Percentiles rank a stretch among this genome's conserved stretches.
These are phyloP conservation scores for Raffaelea arxii DNA, from an alignment of 2,329 filamentous ascomycete genomes.

Conservation along the genomic window DNA sequence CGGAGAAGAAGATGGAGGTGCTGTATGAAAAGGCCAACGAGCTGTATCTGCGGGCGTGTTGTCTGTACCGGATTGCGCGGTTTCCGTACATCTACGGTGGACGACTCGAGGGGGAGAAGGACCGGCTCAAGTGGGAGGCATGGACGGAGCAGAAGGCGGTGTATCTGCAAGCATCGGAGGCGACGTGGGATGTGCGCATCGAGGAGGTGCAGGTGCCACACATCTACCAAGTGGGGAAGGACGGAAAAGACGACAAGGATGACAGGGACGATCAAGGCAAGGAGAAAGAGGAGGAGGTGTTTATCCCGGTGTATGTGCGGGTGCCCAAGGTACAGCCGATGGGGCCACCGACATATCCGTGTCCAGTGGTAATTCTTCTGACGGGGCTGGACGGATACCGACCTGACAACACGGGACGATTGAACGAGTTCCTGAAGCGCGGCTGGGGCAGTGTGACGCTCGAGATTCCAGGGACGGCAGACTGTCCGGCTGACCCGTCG, in stretches of 20 bases:
- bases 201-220: conserved; percentile 54
- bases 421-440: conserved; percentile 50
- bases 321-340: too few species aligned
- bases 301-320: conserved; percentile 57
- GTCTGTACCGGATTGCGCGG: conserved; percentile 62
- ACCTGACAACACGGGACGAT: conserved; percentile 51
- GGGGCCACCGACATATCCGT: conserved; percentile 17
- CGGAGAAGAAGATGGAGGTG: conserved; percentile 32
- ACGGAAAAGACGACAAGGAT: background rate
- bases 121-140: conserved; percentile 45
- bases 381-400: conserved; percentile 55
- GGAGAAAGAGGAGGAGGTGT: conserved; percentile 37
- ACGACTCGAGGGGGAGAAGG: conserved; percentile 28
- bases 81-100: conserved; percentile 50
- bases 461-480: conserved; percentile 59
- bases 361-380: conserved; percentile 45
- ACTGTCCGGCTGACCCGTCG: conserved; percentile 53
- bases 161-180: conserved; percentile 49
- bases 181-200: conserved; percentile 46
- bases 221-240: conserved; percentile 23
- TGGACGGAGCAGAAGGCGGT: conserved; percentile 57
- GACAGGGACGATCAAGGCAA: conserved; percentile 7
- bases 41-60: conserved; percentile 60
- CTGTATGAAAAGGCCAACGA: conserved; percentile 49
- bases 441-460: conserved; percentile 54